Evolutionary conservation across 2,329 filamentous ascomycete species (phyloP).

Genomic region (Fusarium acutatum): DNA sequence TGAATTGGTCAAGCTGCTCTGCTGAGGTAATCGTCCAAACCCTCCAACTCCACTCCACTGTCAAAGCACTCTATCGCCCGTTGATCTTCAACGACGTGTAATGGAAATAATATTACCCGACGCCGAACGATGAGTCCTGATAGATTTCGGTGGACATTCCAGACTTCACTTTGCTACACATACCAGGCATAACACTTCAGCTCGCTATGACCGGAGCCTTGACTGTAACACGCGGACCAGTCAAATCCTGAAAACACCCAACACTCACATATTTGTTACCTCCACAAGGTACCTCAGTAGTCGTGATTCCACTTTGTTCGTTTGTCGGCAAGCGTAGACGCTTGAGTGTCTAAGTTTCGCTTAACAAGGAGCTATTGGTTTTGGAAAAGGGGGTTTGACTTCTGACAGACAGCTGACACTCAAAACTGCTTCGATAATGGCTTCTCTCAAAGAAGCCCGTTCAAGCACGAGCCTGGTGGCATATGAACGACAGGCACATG

Average conservation of each 20-base stretch:
- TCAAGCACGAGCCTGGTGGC: slow-evolving; percentile 23
- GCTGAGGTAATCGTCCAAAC: slow-evolving; percentile 19
- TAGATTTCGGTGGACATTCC: slow-evolving; percentile 37
- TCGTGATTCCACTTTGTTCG: not conserved
- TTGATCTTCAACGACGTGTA: not conserved
- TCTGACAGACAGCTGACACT: slow-evolving; percentile 15
- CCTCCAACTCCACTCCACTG: not conserved
- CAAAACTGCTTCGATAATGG: slow-evolving; percentile 6
- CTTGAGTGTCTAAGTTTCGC: not conserved
- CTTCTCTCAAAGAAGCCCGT: not conserved
- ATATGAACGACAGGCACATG: slow-evolving; percentile 8
- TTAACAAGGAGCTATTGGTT: not conserved
- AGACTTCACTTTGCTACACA: not conserved
- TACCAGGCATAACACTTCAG: not conserved
- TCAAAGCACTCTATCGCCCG: not conserved
- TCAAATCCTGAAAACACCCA: not conserved
- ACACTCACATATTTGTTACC: not conserved
- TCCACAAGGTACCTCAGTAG: not conserved
- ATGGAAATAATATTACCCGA: slow-evolving; percentile 1
- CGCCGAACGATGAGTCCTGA: not conserved
- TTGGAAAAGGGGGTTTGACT: not conserved
- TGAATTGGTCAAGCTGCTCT: not conserved
- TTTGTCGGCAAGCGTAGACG: not conserved
- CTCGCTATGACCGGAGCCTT: not conserved
- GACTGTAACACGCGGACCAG: not conserved